Percentiles rank a stretch among this genome's conserved stretches.
phyloP scores from a whole-genome alignment of 352 stramenopile species.

The Thalassiosira mediterranea region DNA sequence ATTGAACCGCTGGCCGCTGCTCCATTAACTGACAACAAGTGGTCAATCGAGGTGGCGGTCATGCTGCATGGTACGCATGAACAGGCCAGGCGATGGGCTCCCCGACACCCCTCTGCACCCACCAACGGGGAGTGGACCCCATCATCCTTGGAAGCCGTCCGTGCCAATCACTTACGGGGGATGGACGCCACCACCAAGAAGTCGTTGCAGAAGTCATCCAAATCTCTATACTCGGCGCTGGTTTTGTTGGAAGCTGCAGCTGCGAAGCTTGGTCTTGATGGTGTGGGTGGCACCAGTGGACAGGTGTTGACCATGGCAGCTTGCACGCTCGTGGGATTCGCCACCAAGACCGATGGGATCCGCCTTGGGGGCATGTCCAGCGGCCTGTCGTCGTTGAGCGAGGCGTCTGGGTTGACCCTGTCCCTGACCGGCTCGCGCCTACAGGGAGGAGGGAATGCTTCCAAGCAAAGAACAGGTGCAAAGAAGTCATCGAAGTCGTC shows the following conservation, averaged over 20 bases:
- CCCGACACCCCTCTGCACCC: background rate
- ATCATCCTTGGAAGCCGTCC: conserved; percentile 23
- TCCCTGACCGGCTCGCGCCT: conserved; percentile 8
- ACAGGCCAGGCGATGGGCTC: conserved; percentile 20
- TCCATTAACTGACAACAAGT: conserved; percentile 66
- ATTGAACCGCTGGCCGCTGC: background rate
- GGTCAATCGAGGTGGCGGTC: conserved; percentile 68
- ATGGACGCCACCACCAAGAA: conserved; percentile 40
- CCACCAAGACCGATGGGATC: conserved; percentile 55
- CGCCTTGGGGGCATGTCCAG: conserved; percentile 67
- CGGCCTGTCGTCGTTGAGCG: conserved; percentile 1
- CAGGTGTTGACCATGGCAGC: conserved; percentile 36
- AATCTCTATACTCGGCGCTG: conserved; percentile 41
- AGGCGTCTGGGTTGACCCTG: conserved; percentile 10
- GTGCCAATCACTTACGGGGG: conserved; percentile 23
- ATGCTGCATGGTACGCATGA: conserved; percentile 52
- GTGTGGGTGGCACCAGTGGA: conserved; percentile 22
- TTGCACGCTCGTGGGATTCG: conserved; percentile 61
- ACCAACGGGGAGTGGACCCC: conserved; percentile 11
- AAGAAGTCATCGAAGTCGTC: conserved; percentile 3
- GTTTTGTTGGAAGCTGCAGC: conserved; percentile 47
- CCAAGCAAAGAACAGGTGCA: background rate
- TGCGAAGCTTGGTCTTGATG: conserved; percentile 50
- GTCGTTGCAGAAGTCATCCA: conserved; percentile 17
- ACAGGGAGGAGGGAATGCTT: background rate